phyloP scores from a whole-genome alignment of 768 basidiomycete genomes.

The Russula dissimulans region DNA sequence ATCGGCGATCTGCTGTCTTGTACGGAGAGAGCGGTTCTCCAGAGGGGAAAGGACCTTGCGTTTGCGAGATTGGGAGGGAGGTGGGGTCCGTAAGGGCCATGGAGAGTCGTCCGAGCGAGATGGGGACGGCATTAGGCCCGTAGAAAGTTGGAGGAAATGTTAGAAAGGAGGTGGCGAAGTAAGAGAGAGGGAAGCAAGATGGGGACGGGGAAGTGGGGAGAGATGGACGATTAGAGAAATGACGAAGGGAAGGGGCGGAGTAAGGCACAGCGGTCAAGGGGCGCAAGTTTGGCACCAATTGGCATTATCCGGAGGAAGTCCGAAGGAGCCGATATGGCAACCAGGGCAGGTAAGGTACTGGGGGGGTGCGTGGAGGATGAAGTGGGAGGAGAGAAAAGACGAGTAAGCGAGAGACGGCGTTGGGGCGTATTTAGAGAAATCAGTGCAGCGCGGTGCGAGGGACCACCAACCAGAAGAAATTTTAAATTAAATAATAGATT shows the following conservation, averaged over 20 bases:
- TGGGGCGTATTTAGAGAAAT: constrained; percentile 1
- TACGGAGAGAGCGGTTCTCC: constrained; percentile 12
- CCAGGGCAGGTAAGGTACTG: constrained; percentile 3
- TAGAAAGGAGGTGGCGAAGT: constrained; percentile 1
- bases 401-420: constrained; percentile 7
- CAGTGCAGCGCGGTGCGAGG: no score
- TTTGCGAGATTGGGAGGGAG: constrained; percentile 23
- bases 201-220: constrained; percentile 17
- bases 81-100: constrained; percentile 39
- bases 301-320: constrained; percentile 26
- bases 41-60: background rate
- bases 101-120: constrained; percentile 28
- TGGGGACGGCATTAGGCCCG: constrained; percentile 30
- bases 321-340: constrained; percentile 4
- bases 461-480: background rate
- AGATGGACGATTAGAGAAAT: constrained; percentile 19
- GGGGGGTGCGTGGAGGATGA: constrained; percentile 10
- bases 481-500: background rate
- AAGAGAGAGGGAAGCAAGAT: background rate
- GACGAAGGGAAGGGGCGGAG: constrained; percentile 9
- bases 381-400: constrained; percentile 21
- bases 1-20: constrained; percentile 18
- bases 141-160: constrained; percentile 16
- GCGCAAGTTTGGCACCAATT: constrained; percentile 18
- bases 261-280: constrained; percentile 14